Conservation (phyloP, 495 filamentous ascomycete species). For the Xylaria palmicola region DNA sequence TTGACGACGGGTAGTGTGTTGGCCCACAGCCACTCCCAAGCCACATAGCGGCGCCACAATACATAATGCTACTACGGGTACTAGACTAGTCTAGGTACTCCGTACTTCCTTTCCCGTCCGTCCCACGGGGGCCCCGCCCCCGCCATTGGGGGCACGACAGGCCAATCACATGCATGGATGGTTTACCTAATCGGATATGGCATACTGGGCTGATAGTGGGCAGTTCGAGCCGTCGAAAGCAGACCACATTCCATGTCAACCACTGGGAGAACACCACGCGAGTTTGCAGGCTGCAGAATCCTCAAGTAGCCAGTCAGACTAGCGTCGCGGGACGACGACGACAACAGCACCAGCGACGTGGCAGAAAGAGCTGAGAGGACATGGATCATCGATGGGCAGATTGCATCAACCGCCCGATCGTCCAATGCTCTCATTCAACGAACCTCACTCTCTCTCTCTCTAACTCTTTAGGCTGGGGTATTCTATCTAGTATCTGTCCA, state of each 20-base stretch:
- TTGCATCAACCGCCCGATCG: no score
- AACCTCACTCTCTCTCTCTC: neutral
- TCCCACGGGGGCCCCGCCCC: neutral
- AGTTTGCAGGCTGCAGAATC: constrained; percentile 18
- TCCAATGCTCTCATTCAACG: neutral
- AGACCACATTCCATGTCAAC: constrained; percentile 2
- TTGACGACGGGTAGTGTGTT: no score
- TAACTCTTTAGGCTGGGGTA: neutral
- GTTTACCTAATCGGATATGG: no score
- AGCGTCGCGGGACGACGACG: neutral
- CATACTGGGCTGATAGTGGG: constrained; percentile 4
- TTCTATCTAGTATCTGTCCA: neutral
- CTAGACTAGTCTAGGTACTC: no score
- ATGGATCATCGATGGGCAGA: constrained; percentile 2
- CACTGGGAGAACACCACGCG: constrained; percentile 33
- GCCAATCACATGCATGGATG: no score
- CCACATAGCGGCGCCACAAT: no score
- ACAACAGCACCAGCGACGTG: neutral
- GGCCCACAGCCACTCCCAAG: no score
- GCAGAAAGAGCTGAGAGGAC: constrained; percentile 1
- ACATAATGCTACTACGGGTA: no score
- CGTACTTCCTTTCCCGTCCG: no score
- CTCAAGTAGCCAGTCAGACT: constrained; percentile 1
- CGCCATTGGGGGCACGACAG: no score
- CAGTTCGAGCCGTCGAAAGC: neutral